Evolutionary conservation across 2,329 filamentous ascomycete species (phyloP).

Genomic region (Teratosphaeria nubilosa): DNA sequence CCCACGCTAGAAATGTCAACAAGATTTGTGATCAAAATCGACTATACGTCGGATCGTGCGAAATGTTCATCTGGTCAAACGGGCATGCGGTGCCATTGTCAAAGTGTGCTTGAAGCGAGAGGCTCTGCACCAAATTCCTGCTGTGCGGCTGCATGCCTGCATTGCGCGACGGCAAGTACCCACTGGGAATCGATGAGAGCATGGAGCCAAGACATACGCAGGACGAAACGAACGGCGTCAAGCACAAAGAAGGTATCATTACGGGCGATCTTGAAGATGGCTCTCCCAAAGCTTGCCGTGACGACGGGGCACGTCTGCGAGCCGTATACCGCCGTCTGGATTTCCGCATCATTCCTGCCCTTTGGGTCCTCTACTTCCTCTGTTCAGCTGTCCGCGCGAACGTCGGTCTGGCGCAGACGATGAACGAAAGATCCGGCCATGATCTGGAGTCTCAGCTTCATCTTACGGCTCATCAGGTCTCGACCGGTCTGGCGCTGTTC

Average conservation of each 20-base stretch:
- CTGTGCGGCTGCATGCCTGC: too few relatives aligned
- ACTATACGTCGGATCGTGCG: background rate
- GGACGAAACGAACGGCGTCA: background rate
- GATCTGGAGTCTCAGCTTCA: constrained; percentile 63
- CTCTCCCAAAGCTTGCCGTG: background rate
- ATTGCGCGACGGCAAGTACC: background rate
- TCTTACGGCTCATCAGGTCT: constrained; percentile 65
- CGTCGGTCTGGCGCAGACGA: constrained; percentile 87
- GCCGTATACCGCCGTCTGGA: constrained; percentile 19
- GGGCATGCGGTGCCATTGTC: too few relatives aligned
- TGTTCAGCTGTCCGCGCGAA: constrained; percentile 88
- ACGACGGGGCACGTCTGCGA: constrained; percentile 5
- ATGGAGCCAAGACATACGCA: background rate
- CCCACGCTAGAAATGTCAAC: background rate
- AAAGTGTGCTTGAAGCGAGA: too few relatives aligned
- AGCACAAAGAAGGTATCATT: background rate
- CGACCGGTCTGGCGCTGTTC: constrained; percentile 75
- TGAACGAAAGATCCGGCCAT: constrained; percentile 64
- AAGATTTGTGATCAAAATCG: background rate
- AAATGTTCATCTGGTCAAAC: background rate
- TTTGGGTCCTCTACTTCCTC: constrained; percentile 86
- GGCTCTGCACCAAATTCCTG: too few relatives aligned
- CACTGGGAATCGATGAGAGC: background rate
- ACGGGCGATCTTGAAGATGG: background rate
- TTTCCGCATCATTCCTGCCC: constrained; percentile 44